A percentile compares a stretch with the other conserved stretches of the same genome.
These are phyloP conservation scores for Novymonas esmeraldas DNA, from an alignment of 208 protist genomes.

Conservation along the genomic window DNA sequence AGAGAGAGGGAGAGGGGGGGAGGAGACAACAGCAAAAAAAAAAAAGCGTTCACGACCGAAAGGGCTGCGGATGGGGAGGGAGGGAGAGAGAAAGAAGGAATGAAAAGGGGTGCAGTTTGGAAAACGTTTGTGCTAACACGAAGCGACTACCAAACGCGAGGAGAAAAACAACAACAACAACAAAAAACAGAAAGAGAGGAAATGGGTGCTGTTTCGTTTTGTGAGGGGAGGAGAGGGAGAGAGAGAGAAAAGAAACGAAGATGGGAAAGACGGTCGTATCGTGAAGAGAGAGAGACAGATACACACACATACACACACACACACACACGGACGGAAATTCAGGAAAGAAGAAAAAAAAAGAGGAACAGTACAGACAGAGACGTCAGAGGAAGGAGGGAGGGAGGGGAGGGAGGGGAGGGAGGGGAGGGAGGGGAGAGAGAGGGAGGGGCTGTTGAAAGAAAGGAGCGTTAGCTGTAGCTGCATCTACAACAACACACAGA, in stretches of 20 bases:
- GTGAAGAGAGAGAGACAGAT: not conserved
- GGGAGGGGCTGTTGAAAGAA: too few species aligned
- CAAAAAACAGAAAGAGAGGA: not conserved
- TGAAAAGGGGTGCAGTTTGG: too few species aligned
- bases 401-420: conserved; percentile 45
- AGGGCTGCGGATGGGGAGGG: too few species aligned
- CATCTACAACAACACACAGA: too few species aligned
- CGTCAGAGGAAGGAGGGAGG: conserved; percentile 42
- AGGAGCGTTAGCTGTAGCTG: too few species aligned
- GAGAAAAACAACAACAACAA: not conserved
- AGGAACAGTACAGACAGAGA: not conserved
- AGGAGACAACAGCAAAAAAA: too few species aligned
- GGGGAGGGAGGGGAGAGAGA: conserved; percentile 47
- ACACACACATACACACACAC: not conserved
- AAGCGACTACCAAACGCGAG: too few species aligned
- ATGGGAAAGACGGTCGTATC: not conserved
- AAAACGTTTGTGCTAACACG: too few species aligned
- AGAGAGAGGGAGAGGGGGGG: too few species aligned
- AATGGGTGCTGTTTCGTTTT: not conserved
- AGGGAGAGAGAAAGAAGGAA: too few species aligned
- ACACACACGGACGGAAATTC: not conserved
- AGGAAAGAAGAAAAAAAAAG: not conserved
- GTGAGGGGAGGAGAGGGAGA: not conserved
- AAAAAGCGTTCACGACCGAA: too few species aligned
- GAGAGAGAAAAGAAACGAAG: not conserved